Evolutionary conservation across 345 rosid genomes (phyloP).

Genomic region (Eucalyptus marginata): DNA sequence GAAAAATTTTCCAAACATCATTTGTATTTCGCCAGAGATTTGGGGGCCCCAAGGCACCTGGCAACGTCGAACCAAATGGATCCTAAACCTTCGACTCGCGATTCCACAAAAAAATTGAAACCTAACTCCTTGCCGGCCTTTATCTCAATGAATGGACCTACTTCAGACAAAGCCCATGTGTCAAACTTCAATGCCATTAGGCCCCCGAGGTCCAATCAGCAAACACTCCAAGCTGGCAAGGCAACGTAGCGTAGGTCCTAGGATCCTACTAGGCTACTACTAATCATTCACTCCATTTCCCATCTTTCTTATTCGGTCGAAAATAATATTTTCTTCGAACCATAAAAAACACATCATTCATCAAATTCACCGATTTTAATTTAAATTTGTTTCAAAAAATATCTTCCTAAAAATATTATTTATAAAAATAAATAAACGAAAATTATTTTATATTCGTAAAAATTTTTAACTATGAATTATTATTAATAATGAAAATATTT

Average conservation of each 20-base stretch:
- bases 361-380: background rate
- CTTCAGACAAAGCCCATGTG: background rate
- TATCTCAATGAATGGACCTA: background rate
- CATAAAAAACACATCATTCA: background rate
- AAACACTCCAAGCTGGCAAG: background rate
- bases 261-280: background rate
- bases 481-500: background rate
- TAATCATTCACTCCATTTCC: background rate
- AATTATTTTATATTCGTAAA: background rate
- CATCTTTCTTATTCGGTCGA: background rate
- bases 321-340: background rate
- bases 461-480: background rate
- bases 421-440: background rate
- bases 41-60: accelerated
- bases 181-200: background rate
- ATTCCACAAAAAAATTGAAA: background rate
- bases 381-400: background rate
- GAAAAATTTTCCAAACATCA: accelerated
- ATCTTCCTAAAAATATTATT: background rate
- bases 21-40: too few species aligned
- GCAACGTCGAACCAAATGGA: accelerated
- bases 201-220: background rate
- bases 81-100: accelerated
- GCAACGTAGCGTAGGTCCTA: background rate
- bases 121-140: background rate